These are phyloP conservation scores for Oleoguttula mirabilis DNA, from an alignment of 495 filamentous ascomycete genomes.

Conservation along the genomic window DNA sequence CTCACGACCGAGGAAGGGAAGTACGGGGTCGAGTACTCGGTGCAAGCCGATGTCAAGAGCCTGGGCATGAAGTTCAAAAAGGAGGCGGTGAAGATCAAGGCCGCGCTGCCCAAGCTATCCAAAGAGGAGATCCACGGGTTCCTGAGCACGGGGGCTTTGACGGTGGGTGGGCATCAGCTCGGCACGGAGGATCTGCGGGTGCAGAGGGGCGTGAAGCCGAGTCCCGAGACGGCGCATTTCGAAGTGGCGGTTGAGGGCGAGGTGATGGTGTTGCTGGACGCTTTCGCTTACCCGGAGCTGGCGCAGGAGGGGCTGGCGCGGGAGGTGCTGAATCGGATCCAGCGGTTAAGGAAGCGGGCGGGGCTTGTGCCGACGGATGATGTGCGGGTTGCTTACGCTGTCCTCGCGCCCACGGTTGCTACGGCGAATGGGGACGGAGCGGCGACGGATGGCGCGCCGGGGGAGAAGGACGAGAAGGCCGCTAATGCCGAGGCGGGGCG, in stretches of 20 bases:
- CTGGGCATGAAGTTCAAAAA: slow-evolving; percentile 96
- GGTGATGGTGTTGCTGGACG: slow-evolving; percentile 72
- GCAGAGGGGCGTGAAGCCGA: slow-evolving; percentile 62
- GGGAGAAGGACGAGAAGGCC: slow-evolving; percentile 12
- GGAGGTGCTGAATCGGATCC: slow-evolving; percentile 75
- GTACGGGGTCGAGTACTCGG: slow-evolving; percentile 84
- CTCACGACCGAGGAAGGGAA: slow-evolving; percentile 76
- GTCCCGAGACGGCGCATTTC: slow-evolving; percentile 51
- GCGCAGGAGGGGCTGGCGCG: slow-evolving; percentile 63
- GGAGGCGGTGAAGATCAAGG: slow-evolving; percentile 79
- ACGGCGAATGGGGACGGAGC: slow-evolving; percentile 3
- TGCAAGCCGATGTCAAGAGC: slow-evolving; percentile 80
- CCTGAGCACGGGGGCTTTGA: slow-evolving; percentile 53
- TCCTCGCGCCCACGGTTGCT: slow-evolving; percentile 35
- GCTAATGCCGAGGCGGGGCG: slow-evolving; percentile 35
- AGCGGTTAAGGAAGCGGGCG: slow-evolving; percentile 70
- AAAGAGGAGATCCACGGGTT: slow-evolving; percentile 69
- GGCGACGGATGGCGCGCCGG: neutral
- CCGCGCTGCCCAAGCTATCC: slow-evolving; percentile 67
- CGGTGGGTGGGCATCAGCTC: slow-evolving; percentile 73
- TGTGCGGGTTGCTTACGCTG: slow-evolving; percentile 70
- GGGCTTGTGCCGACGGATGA: slow-evolving; percentile 72
- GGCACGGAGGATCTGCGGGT: slow-evolving; percentile 73
- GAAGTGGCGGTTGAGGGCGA: slow-evolving; percentile 79
- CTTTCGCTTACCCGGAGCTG: slow-evolving; percentile 58